A percentile compares a stretch with the other conserved stretches of the same genome.
Evolutionary conservation across 2,329 filamentous ascomycete species (phyloP).

Genomic region (Pyrenophora graminea): DNA sequence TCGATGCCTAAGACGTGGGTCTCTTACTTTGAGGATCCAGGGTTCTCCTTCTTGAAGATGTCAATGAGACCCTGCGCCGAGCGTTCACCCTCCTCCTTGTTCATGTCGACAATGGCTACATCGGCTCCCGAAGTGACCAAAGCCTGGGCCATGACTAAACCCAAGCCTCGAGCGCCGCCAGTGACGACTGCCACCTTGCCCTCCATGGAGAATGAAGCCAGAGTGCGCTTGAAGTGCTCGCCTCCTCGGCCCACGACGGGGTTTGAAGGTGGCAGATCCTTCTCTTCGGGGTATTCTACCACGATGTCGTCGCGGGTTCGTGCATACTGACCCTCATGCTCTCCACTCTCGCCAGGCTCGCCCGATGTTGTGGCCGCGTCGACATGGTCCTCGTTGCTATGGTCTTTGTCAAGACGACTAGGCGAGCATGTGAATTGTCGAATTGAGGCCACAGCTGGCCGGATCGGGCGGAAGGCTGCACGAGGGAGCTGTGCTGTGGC

Average conservation of each 20-base stretch:
- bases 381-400: conserved; percentile 28
- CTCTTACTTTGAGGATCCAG: conserved; percentile 67
- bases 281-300: conserved; percentile 76
- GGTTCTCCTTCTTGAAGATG: conserved; percentile 78
- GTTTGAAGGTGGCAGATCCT: conserved; percentile 70
- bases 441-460: conserved; percentile 24
- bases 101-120: conserved; percentile 90
- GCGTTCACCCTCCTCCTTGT: conserved; percentile 82
- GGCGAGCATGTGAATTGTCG: conserved; percentile 38
- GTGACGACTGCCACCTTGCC: conserved; percentile 84
- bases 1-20: background rate
- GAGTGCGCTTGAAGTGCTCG: conserved; percentile 80
- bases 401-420: conserved; percentile 33
- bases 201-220: conserved; percentile 85
- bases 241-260: conserved; percentile 78
- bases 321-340: conserved; percentile 70
- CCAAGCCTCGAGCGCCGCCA: conserved; percentile 85
- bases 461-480: conserved; percentile 23
- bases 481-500: conserved; percentile 35
- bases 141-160: conserved; percentile 90
- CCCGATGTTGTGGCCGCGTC: conserved; percentile 45
- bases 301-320: conserved; percentile 79
- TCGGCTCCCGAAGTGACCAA: conserved; percentile 86
- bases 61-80: conserved; percentile 76
- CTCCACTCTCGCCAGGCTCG: conserved; percentile 48